Percentiles rank a stretch among this genome's conserved stretches.
phyloP scores from a whole-genome alignment of 352 stramenopile genomes.

The Phytophthora sojae region DNA sequence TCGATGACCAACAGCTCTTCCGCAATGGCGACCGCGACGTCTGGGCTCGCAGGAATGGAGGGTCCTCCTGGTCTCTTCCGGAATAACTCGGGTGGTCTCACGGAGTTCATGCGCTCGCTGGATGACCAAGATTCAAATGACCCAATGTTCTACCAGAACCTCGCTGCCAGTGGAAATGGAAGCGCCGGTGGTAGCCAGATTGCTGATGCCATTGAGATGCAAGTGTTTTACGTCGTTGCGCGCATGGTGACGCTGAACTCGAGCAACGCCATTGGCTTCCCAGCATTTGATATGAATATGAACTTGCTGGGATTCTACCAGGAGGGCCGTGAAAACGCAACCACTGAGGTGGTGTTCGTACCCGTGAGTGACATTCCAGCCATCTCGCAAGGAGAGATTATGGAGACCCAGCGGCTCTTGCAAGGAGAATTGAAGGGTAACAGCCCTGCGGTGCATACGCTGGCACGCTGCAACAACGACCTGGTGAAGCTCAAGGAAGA shows the following conservation, averaged over 20 bases:
- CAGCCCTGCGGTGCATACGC: constrained; percentile 72
- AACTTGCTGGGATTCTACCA: constrained; percentile 87
- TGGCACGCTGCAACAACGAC: constrained; percentile 82
- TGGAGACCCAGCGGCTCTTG: constrained; percentile 71
- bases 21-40: constrained; percentile 42
- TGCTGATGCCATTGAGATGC: constrained; percentile 76
- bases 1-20: constrained; percentile 52
- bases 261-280: constrained; percentile 80
- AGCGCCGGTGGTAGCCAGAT: constrained; percentile 53
- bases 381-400: constrained; percentile 76
- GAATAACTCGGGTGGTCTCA: constrained; percentile 76
- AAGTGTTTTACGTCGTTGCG: constrained; percentile 84
- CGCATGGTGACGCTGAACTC: constrained; percentile 78
- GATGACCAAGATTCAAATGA: constrained; percentile 74
- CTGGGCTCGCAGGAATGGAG: constrained; percentile 65
- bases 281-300: constrained; percentile 72
- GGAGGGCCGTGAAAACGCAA: constrained; percentile 73
- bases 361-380: constrained; percentile 77
- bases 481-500: constrained; percentile 88
- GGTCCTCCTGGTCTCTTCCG: constrained; percentile 75
- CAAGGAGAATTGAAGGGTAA: constrained; percentile 77
- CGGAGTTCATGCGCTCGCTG: constrained; percentile 82
- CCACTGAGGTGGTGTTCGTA: constrained; percentile 85
- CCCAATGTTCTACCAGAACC: constrained; percentile 72
- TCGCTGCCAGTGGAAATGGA: constrained; percentile 37